Base-by-base conservation (phyloP, 805 yeast species). In the Kodamaea kakaduensis region DNA sequence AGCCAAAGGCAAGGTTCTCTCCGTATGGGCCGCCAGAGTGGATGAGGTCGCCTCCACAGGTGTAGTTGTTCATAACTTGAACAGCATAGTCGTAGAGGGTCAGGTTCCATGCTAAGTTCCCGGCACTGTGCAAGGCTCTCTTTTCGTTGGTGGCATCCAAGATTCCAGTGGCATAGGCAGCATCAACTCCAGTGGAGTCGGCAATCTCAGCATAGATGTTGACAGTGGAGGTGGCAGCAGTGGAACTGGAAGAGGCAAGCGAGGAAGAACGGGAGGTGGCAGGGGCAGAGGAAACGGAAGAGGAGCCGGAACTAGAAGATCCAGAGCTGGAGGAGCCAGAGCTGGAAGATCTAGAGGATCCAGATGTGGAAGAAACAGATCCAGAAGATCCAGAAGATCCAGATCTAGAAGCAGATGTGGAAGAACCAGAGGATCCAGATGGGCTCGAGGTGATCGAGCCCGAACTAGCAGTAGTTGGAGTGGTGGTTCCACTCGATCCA, bases 1-100 rank as follows among this genome's bases (percentile, higher is more conserved):
- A 63, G 0, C 71, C 71, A 13, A 58, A 46, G 2, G 70, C 68
- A 25, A 65, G 46, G 42, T 65, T 65, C 36, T 65, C 71, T 5
- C 71, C 70, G 46, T 50, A 60, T 1, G 49, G 47, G 0, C 66
- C 67, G 5, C 59, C 59, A 9, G 64, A 56, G 45, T 65, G 71
- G 6, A 34, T 37, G 25, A 65, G 48, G 6, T 6, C 18, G 6
- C 64, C 64, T 23, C 61, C 51, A 42, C 71, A 65, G 25, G 51
- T 50, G 42, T 61, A 63, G 6, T 47, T 43, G 13, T 30, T 19
- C 12, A 68, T 64, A 38, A 51, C 61, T 10, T 42, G 25, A 3
- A 53, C 50, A 10, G 69, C 71, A 39, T 47, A 65, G 9, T 55
- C 44, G 19, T 44, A 54, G 29, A 59, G 47, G 2, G 56, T 43